phyloP scores from a whole-genome alignment of 495 filamentous ascomycete species.

The Xeromyces bisporus region DNA sequence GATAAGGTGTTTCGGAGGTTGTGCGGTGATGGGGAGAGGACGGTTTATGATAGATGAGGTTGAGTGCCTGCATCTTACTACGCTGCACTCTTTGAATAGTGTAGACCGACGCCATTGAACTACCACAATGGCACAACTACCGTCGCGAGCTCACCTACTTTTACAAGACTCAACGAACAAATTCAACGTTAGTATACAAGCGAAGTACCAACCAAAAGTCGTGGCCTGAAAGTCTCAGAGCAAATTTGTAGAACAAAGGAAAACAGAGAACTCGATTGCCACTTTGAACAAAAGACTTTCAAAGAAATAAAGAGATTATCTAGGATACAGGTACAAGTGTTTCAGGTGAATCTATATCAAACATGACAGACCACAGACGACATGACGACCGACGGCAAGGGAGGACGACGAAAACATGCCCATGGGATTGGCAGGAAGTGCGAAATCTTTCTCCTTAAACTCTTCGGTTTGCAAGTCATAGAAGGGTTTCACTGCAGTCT shows the following conservation, averaged over 20 bases:
- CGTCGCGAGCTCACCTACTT: too few species aligned
- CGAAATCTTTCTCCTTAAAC: not conserved
- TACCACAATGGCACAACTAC: too few species aligned
- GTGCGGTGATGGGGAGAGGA: constrained; percentile 86
- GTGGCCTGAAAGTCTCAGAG: too few species aligned
- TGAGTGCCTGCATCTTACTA: not conserved
- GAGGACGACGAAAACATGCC: not conserved
- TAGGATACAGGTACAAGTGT: constrained; percentile 35
- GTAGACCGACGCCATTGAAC: too few species aligned
- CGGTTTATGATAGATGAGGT: constrained; percentile 15
- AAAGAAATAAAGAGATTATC: constrained; percentile 26
- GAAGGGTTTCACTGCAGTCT: too few species aligned
- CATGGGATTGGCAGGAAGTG: not conserved
- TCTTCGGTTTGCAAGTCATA: too few species aligned
- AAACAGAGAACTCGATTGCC: constrained; percentile 21
- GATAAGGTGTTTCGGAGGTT: constrained; percentile 45
- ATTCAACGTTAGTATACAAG: too few species aligned
- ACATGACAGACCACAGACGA: constrained; percentile 15
- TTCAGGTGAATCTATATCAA: constrained; percentile 29
- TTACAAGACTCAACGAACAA: too few species aligned
- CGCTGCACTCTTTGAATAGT: too few species aligned
- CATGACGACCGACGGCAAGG: constrained; percentile 2
- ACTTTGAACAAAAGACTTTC: constrained; percentile 27
- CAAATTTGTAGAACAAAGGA: constrained; percentile 24
- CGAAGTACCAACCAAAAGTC: too few species aligned